phyloP scores from a whole-genome alignment of 2,329 filamentous ascomycete species.

The Cordyceps cicadae region DNA sequence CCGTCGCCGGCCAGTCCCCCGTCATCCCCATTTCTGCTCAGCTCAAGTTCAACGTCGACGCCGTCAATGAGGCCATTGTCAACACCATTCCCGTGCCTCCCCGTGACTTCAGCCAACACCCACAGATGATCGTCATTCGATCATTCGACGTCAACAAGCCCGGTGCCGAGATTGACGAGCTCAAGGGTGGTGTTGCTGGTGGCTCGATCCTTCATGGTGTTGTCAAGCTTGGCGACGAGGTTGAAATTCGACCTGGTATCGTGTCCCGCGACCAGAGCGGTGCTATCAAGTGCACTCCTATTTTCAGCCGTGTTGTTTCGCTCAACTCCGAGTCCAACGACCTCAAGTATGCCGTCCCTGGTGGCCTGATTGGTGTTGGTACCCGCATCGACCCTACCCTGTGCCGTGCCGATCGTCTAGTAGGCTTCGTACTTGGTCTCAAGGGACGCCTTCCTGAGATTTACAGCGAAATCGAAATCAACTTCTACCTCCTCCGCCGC shows the following conservation, averaged over 20 bases:
- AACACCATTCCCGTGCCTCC: conserved; percentile 88
- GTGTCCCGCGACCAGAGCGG: conserved; percentile 91
- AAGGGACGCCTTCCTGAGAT: conserved; percentile 91
- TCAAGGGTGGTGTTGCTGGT: conserved; percentile 98
- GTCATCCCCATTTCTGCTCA: conserved; percentile 97
- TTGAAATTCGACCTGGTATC: conserved; percentile 97
- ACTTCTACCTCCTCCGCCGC: conserved; percentile 95
- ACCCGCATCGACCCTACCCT: conserved; percentile 96
- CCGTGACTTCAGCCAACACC: conserved; percentile 83
- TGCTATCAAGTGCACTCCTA: conserved; percentile 91
- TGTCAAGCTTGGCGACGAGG: conserved; percentile 92
- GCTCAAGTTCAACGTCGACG: conserved; percentile 99
- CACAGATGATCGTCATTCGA: conserved; percentile 98
- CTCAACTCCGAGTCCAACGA: conserved; percentile 98
- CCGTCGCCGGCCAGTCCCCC: conserved; percentile 86
- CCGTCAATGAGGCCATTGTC: conserved; percentile 92
- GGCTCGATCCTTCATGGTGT: conserved; percentile 95
- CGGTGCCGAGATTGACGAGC: conserved; percentile 93
- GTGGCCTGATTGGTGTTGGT: conserved; percentile 95
- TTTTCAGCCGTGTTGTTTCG: conserved; percentile 89
- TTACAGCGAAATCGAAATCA: conserved; percentile 97
- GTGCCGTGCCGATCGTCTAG: conserved; percentile 96
- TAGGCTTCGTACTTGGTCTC: conserved; percentile 93
- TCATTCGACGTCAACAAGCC: conserved; percentile 99
- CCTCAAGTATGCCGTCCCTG: conserved; percentile 94